These are phyloP conservation scores for Phylloporus sp. DNA, from an alignment of 768 basidiomycete species.

Conservation along the genomic window DNA sequence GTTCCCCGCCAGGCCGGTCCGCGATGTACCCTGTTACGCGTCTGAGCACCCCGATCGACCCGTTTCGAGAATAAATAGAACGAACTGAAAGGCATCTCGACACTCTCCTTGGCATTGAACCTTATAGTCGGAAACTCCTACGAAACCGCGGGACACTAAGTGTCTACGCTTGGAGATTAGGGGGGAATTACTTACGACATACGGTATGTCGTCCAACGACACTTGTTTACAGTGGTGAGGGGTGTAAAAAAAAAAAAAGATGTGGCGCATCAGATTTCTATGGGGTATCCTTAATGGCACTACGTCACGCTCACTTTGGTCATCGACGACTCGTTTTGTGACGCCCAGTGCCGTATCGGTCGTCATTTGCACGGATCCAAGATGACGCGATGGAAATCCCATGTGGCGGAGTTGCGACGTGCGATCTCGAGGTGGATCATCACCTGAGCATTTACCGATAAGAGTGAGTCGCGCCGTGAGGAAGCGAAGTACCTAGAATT, in stretches of 20 bases:
- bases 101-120: conserved; percentile 83
- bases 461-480: background rate
- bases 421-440: conserved; percentile 93
- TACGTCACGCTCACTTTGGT: conserved; percentile 46
- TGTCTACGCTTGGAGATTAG: background rate
- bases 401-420: conserved; percentile 82
- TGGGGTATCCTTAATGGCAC: background rate
- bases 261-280: background rate
- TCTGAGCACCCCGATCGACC: background rate
- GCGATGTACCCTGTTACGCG: conserved; percentile 44
- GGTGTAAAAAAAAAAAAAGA: background rate
- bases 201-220: conserved; percentile 66
- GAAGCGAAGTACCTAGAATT: conserved; percentile 44
- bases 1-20: conserved; percentile 45
- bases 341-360: conserved; percentile 96
- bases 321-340: conserved; percentile 75
- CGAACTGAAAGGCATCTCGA: conserved; percentile 97
- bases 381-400: conserved; percentile 82
- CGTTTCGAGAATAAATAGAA: conserved; percentile 9
- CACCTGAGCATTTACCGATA: conserved; percentile 52
- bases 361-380: conserved; percentile 94
- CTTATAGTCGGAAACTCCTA: conserved; percentile 87
- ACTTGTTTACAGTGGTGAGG: conserved; percentile 37
- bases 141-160: background rate
- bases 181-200: conserved; percentile 45